phyloP scores from a whole-genome alignment of 345 rosid species.

The Cardamine resedifolia region DNA sequence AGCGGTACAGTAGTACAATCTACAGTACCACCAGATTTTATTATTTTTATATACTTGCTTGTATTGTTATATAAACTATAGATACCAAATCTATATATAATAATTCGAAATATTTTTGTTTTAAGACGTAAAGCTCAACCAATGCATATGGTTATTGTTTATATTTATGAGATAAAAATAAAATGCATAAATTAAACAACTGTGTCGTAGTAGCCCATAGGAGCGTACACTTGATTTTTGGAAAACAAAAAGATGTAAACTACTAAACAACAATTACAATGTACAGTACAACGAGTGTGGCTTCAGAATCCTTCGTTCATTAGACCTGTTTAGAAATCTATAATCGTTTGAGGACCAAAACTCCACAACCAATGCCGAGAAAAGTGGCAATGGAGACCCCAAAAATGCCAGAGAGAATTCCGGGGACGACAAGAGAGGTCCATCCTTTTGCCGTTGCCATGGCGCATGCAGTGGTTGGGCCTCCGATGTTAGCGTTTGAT shows the following conservation, averaged over 20 bases:
- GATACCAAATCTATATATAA: not conserved
- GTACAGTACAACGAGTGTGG: not conserved
- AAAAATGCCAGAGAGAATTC: conserved; percentile 69
- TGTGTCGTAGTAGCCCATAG: not conserved
- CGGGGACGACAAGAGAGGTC: conserved; percentile 70
- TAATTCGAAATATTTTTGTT: not conserved
- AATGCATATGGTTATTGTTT: conserved; percentile 1
- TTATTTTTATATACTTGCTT: not conserved
- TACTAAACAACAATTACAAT: not conserved
- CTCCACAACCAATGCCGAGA: conserved; percentile 71
- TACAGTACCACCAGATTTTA: conserved; percentile 3
- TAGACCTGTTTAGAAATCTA: conserved; percentile 22
- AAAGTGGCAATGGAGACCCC: conserved; percentile 76
- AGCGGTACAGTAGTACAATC: conserved; percentile 37
- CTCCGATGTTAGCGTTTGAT: conserved; percentile 81
- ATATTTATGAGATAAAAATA: not conserved
- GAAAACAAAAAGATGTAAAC: no score
- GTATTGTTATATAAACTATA: not conserved
- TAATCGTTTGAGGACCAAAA: conserved; percentile 54
- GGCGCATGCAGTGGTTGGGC: conserved; percentile 89
- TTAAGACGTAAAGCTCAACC: conserved; percentile 1
- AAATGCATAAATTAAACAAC: not conserved
- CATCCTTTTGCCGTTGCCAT: conserved; percentile 89
- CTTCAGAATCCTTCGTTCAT: not conserved
- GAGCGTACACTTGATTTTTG: not conserved